These are phyloP conservation scores for Stagonosporopsis cucurbitacearum DNA, from an alignment of 2,329 filamentous ascomycete species.

Conservation along the genomic window DNA sequence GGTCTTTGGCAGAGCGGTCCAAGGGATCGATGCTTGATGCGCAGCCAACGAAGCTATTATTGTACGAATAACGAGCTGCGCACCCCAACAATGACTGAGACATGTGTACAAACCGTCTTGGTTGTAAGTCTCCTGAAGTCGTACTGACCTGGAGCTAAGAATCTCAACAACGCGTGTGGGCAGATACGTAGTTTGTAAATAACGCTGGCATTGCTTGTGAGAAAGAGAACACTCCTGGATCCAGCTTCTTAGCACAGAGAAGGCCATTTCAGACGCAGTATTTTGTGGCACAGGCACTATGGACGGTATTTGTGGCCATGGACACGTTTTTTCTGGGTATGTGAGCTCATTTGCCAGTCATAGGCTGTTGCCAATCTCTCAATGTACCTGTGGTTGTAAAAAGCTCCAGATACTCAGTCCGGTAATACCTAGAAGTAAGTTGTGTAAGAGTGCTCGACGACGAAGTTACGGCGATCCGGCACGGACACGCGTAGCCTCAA, in stretches of 20 bases:
- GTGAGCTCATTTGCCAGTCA: not conserved
- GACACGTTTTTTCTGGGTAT: not conserved
- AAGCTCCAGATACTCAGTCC: not conserved
- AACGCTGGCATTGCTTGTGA: not conserved
- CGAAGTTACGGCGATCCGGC: no score
- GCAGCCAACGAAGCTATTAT: not conserved
- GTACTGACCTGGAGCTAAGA: not conserved
- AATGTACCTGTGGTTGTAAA: not conserved
- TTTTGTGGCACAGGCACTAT: not conserved
- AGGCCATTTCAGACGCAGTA: not conserved
- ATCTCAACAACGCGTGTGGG: not conserved
- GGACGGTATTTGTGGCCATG: not conserved
- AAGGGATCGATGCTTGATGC: not conserved
- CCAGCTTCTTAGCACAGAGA: not conserved
- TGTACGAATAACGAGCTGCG: not conserved
- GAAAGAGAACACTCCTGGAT: not conserved
- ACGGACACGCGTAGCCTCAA: no score
- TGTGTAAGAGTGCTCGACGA: no score
- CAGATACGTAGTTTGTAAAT: not conserved
- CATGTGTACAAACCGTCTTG: not conserved
- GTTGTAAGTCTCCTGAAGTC: not conserved
- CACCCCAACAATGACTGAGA: not conserved
- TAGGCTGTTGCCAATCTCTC: no score
- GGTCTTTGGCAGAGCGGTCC: not conserved
- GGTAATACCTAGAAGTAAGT: no score